Evolutionary conservation across 2,329 filamentous ascomycete genomes (phyloP), one percentile per base, ranked within the genome.

Genomic region (Phaeophleospora eucalypticola): DNA sequence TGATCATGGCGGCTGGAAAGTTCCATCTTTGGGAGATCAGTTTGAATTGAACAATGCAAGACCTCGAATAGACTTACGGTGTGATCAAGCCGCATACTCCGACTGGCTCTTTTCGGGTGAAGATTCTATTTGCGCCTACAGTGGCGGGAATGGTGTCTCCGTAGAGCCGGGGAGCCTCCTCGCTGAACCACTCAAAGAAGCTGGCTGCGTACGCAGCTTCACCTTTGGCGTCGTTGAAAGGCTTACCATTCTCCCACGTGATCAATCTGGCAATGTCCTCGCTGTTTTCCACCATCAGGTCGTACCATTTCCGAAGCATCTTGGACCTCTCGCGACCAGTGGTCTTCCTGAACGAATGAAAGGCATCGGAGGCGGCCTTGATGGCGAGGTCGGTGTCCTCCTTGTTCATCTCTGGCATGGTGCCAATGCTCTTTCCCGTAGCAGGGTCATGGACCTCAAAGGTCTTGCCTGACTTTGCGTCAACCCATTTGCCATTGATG

Each of bases 401-500:
- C 52, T 76, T 75, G 59, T 84, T 80, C 76, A 93, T 93, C 64
- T 97, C 91, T 53, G 93, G 89, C 65, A 84, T 85, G 18, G 81
- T 87, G 48, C 87, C 89, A 59, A 97, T 90, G 33, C 86, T 69
- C 58, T 86, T 79, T 57, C 87, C 87, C 8, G 88, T 88, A 2
- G 89, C 83, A 7, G 93, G 93, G 67, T 98, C 89, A 83, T 58
- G 77, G 49, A 96, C 87, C 65, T 93, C 84, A 68, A 97, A 98
- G 37, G 89, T 95, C 78, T 94, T 83, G 64, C 89, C 88, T 1
- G 89, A 95, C 63, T 82, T 81, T 58, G 91, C 87, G 59, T 79
- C 78, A 52, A 94, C 80, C 87, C 90, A 98, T 78, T 95, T 80
- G 62, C 93, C 93, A 66, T 98, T 91, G 63, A 97, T 83, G 65